A percentile compares a stretch with the other conserved stretches of the same genome.
phyloP scores from a whole-genome alignment of 2,329 filamentous ascomycete species.

The Trichoderma sp. region DNA sequence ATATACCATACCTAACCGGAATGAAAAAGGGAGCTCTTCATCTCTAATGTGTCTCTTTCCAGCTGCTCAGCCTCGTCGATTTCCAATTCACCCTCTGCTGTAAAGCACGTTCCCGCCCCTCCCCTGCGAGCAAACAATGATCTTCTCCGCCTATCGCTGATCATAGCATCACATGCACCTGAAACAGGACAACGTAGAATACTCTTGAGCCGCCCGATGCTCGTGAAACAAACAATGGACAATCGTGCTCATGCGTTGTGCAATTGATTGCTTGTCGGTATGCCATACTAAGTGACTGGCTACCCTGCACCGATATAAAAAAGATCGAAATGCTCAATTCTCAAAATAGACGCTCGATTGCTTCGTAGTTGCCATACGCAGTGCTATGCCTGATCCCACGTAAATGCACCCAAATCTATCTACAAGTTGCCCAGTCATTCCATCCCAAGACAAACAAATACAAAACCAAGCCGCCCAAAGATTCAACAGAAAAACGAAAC shows the following conservation, averaged over 20 bases:
- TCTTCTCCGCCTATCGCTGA: background rate
- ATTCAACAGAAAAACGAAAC: background rate
- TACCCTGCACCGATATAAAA: background rate
- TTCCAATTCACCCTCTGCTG: background rate
- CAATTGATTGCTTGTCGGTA: background rate
- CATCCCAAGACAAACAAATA: background rate
- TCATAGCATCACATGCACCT: background rate
- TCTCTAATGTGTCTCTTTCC: background rate
- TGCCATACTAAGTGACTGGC: background rate
- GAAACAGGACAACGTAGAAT: background rate
- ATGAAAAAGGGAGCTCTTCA: background rate
- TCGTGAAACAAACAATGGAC: background rate
- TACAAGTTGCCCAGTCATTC: background rate
- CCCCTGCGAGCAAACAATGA: background rate
- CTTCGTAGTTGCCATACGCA: background rate
- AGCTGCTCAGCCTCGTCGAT: background rate
- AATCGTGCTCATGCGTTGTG: background rate
- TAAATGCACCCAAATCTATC: conserved; percentile 6
- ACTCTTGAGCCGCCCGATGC: background rate
- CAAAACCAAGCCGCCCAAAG: background rate
- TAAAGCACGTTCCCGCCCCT: background rate
- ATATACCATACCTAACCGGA: background rate
- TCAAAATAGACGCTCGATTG: background rate
- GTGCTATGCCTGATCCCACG: background rate
- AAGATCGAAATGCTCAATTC: background rate